Evolutionary conservation across 768 basidiomycete species (phyloP), one percentile per base, ranked within the genome.

Genomic region (Rhizopogon rudus): DNA sequence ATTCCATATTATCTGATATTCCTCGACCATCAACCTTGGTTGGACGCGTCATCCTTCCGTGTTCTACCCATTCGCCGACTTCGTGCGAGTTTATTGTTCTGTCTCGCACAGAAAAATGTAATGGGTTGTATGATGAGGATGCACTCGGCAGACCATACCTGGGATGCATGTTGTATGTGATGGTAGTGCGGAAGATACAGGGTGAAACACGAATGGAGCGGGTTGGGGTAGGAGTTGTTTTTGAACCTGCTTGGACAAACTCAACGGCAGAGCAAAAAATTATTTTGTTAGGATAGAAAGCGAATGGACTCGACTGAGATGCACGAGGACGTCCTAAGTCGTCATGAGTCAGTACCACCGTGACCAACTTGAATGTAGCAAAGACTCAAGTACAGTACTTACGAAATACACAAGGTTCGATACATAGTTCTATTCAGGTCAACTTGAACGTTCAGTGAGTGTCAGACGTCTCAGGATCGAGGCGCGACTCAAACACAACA

Each of bases 41-140:
- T 22, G 61, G 64, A 10, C 57, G 61, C 8, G 56, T 65, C 1
- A 51, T 61, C 44, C 35, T 65, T 3, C 63, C 63, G 6, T n/a
- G 29, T 14, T 44, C 57, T n/a, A 61, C 42, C 7, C 54, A 41
- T 14, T 54, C 61, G 0, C n/a, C 22, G 2, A 52, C 54, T 4
- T 13, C 44, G 13, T 42, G 61, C 6, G 61, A 63, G n/a, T 52
- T 65, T n/a, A 29, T 63, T 16, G 58, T 63, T 7, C 39, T 65
- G 5, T 65, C 64, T 12, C 53, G 64, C 31, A 33, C 31, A 33
- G 10, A 8, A 10, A 10, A 3, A 8, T 10, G 9, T 8, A 7
- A 7, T 5, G n/a, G 40, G 9, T 8, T 20, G 40, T 17, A 17
- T 8, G 17, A 41, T 17, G 40, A 41, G 10, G 40, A 17, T 9